phyloP scores from a whole-genome alignment of 495 filamentous ascomycete species.

The Bathelium albidoporum region DNA sequence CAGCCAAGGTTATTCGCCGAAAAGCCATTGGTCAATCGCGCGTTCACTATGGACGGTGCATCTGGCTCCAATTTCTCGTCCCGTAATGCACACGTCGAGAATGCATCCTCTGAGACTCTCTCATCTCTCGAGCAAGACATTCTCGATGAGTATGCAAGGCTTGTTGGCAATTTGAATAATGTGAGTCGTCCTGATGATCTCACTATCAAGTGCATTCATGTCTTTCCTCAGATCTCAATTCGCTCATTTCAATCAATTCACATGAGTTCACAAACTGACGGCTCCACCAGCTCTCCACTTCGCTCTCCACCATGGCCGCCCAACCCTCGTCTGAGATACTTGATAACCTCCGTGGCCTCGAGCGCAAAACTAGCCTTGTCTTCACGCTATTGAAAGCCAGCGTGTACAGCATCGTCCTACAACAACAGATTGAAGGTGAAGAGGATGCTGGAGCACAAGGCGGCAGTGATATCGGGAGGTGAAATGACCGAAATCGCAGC shows the following conservation, averaged over 20 bases:
- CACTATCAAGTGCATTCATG: neutral
- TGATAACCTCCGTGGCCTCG: slow-evolving; percentile 76
- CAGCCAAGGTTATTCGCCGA: too few species aligned
- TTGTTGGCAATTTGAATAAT: slow-evolving; percentile 85
- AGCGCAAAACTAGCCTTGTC: slow-evolving; percentile 87
- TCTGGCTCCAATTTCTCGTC: neutral
- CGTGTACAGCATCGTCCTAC: slow-evolving; percentile 94
- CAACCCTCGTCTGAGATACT: slow-evolving; percentile 60
- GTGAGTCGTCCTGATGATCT: slow-evolving; percentile 35
- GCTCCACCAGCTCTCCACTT: slow-evolving; percentile 43
- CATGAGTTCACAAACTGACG: slow-evolving; percentile 1
- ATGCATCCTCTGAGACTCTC: slow-evolving; percentile 29
- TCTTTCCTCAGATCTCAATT: neutral
- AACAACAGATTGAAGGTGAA: slow-evolving; percentile 79
- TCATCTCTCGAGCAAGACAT: slow-evolving; percentile 86
- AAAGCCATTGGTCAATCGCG: too few species aligned
- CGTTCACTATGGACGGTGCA: neutral
- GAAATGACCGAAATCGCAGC: too few species aligned
- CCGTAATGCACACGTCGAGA: neutral
- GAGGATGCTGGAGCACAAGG: slow-evolving; percentile 36
- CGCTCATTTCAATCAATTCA: too few species aligned
- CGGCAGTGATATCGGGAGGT: slow-evolving; percentile 7
- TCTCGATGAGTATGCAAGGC: slow-evolving; percentile 78
- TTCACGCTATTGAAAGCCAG: slow-evolving; percentile 95
- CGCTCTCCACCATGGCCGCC: slow-evolving; percentile 51